These are phyloP conservation scores for Colletotrichum eremochloae DNA, from an alignment of 2,329 filamentous ascomycete genomes.

Conservation along the genomic window DNA sequence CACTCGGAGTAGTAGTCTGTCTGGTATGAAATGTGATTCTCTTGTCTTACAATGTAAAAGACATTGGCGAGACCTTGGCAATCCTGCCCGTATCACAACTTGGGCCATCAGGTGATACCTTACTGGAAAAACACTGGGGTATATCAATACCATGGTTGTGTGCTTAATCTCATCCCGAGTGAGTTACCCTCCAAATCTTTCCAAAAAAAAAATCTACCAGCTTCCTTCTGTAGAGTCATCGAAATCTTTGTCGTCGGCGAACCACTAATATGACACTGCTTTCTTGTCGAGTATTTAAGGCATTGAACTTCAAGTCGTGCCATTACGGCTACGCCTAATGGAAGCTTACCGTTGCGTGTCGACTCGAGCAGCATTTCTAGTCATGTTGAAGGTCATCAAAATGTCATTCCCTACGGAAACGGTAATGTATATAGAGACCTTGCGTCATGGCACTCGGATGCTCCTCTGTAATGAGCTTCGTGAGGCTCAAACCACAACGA, in stretches of 20 bases:
- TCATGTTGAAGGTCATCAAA: background rate
- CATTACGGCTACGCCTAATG: background rate
- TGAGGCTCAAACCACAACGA: background rate
- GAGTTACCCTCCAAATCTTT: background rate
- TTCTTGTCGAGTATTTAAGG: background rate
- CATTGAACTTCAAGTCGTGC: background rate
- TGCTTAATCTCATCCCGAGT: background rate
- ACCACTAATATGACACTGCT: background rate
- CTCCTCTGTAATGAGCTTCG: background rate
- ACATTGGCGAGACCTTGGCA: background rate
- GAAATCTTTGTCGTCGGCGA: too few relatives aligned
- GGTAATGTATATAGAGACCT: background rate
- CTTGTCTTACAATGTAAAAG: background rate
- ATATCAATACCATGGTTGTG: background rate
- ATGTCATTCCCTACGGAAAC: background rate
- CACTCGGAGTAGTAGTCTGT: background rate
- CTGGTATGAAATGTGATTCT: background rate
- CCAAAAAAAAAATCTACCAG: too few relatives aligned
- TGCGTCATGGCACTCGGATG: background rate
- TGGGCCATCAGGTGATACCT: background rate
- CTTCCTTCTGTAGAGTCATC: too few relatives aligned
- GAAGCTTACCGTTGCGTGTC: background rate
- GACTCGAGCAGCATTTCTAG: background rate
- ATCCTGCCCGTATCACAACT: background rate
- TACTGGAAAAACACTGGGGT: background rate